phyloP scores from a whole-genome alignment of 2,329 filamentous ascomycete species.

The Sarocladiaceae sp. region DNA sequence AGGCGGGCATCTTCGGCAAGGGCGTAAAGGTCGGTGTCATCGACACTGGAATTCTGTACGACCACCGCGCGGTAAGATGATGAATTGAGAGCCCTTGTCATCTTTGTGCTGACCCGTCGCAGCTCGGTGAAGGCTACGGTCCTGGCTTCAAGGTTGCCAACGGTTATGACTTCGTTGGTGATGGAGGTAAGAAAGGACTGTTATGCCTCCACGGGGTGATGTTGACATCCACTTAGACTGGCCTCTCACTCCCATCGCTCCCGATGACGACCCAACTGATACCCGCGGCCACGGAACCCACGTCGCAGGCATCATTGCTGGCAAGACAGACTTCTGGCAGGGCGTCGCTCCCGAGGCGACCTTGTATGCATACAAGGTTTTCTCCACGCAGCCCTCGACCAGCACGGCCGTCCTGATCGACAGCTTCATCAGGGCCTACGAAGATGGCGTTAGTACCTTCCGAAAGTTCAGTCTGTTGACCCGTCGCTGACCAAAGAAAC shows the following conservation, averaged over 20 bases:
- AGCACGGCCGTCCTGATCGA: conserved; percentile 22
- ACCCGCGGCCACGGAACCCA: conserved; percentile 24
- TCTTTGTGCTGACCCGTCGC: background rate
- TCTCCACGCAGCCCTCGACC: conserved; percentile 14
- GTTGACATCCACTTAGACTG: background rate
- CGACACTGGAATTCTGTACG: conserved; percentile 22
- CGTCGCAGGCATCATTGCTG: conserved; percentile 27
- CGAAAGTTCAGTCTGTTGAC: no score
- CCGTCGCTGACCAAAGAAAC: conserved; percentile 3
- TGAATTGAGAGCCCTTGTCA: background rate
- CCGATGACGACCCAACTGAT: conserved; percentile 23
- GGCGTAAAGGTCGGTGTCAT: conserved; percentile 22
- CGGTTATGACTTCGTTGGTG: conserved; percentile 20
- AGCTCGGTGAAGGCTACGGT: conserved; percentile 22
- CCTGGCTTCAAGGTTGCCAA: conserved; percentile 20
- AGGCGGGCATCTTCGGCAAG: conserved; percentile 18
- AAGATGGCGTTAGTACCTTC: conserved; percentile 22
- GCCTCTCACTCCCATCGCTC: conserved; percentile 10
- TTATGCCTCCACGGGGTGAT: background rate
- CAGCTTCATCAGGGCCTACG: conserved; percentile 29
- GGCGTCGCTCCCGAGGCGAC: conserved; percentile 26
- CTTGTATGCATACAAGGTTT: conserved; percentile 24
- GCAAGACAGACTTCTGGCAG: conserved; percentile 18
- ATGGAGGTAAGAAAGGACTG: conserved; percentile 14
- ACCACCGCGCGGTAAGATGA: conserved; percentile 15